Conservation (phyloP, 306 rosid genomes). For the Acacia confusa region DNA sequence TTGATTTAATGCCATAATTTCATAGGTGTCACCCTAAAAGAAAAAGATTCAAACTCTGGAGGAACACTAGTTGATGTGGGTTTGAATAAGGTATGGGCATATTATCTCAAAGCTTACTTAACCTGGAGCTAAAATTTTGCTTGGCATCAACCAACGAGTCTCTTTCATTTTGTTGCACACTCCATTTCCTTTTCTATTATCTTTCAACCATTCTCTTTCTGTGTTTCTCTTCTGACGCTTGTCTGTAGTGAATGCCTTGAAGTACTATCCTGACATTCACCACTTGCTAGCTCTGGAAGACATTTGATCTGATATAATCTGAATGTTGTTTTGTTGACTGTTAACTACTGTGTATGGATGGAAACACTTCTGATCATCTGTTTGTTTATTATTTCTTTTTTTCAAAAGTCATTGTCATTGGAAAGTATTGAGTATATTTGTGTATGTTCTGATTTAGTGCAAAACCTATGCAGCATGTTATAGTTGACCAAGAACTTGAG, state of each 20-base stretch:
- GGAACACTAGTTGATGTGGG: constrained; percentile 92
- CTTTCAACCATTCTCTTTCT: constrained; percentile 1
- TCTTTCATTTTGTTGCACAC: neutral
- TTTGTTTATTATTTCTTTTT: neutral
- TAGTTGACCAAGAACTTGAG: constrained; percentile 74
- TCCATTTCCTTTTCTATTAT: neutral
- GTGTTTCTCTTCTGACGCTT: neutral
- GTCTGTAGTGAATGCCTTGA: constrained; percentile 10
- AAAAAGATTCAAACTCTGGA: constrained; percentile 46
- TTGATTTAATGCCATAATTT: constrained; percentile 38
- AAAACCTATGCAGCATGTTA: constrained; percentile 60
- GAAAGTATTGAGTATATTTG: constrained; percentile 17
- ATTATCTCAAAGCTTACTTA: constrained; percentile 22
- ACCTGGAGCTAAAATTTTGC: constrained; percentile 1
- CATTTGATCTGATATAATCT: constrained; percentile 21
- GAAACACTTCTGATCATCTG: constrained; percentile 16
- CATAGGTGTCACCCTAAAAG: constrained; percentile 75
- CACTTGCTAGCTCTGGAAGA: constrained; percentile 1
- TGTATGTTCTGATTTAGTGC: constrained; percentile 33
- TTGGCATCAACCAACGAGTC: neutral
- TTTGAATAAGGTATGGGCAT: constrained; percentile 68
- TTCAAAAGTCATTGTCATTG: neutral
- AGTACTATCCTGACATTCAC: constrained; percentile 1
- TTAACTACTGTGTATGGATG: constrained; percentile 17
- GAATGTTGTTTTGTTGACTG: constrained; percentile 15